Evolutionary conservation across 2,329 filamentous ascomycete species (phyloP).

Genomic region (Venturia oleaginea): DNA sequence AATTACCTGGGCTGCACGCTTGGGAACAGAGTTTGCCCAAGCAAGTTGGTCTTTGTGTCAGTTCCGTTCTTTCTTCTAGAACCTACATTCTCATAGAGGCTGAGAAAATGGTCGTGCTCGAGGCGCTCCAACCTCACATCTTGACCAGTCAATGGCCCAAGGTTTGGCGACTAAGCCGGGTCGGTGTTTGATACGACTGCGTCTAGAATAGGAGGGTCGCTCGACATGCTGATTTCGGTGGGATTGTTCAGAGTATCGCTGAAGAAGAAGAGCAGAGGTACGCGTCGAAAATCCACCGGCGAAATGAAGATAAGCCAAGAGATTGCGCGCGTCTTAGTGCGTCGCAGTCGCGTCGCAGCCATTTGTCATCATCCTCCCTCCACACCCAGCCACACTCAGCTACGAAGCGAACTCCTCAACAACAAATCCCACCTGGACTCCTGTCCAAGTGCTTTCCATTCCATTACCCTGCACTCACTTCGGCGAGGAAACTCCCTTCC

Average conservation of each 20-base stretch:
- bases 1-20: too few species aligned
- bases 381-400: too few species aligned
- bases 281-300: not conserved
- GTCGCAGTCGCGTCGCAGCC: too few species aligned
- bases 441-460: too few species aligned
- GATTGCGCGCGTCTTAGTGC: too few species aligned
- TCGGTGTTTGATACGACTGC: not conserved
- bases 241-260: not conserved
- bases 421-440: too few species aligned
- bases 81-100: constrained; percentile 8
- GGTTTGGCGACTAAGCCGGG: not conserved
- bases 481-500: too few species aligned
- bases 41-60: too few species aligned
- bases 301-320: not conserved
- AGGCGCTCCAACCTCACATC: constrained; percentile 4
- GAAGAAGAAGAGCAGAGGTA: not conserved
- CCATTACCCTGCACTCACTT: too few species aligned
- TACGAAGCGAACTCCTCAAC: too few species aligned
- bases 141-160: not conserved
- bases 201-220: not conserved
- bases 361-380: too few species aligned
- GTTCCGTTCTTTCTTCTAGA: not conserved
- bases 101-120: not conserved
- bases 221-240: not conserved
- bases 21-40: too few species aligned